These are phyloP conservation scores for Coffea canephora DNA, from an alignment of 257 asterid species.

Conservation along the genomic window DNA sequence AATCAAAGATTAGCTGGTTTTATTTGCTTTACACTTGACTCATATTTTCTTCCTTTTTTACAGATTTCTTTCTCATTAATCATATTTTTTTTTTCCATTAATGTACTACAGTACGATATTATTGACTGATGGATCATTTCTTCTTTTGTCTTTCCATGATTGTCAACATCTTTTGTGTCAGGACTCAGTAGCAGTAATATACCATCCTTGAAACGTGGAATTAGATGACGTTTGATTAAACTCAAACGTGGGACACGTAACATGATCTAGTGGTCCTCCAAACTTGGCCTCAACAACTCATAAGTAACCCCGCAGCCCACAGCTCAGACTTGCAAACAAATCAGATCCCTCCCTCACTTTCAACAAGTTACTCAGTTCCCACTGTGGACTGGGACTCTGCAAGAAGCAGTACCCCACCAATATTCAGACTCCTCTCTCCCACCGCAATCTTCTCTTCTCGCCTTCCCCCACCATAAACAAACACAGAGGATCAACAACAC, in stretches of 20 bases:
- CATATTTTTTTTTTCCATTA: too few species aligned
- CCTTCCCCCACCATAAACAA: too few species aligned
- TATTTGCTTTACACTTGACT: too few species aligned
- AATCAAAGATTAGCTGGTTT: too few species aligned
- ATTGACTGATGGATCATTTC: too few species aligned
- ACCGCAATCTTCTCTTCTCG: neutral
- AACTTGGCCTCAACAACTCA: neutral
- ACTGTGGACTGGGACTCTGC: neutral
- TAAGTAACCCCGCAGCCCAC: neutral
- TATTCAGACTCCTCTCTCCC: neutral
- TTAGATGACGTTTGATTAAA: neutral
- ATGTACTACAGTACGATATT: too few species aligned
- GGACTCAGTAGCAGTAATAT: too few species aligned
- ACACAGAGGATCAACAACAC: too few species aligned
- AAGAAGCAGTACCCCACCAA: neutral
- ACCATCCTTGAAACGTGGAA: neutral
- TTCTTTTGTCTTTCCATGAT: too few species aligned
- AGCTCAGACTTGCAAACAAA: neutral
- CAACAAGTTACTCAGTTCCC: neutral
- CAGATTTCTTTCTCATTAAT: too few species aligned
- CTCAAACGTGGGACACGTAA: neutral
- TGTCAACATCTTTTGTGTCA: too few species aligned
- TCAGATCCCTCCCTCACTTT: neutral
- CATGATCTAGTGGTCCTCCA: conserved; percentile 2
- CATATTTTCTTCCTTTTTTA: too few species aligned